phyloP scores from a whole-genome alignment of 139 green algal species.

The Desmodesmus armatus region DNA sequence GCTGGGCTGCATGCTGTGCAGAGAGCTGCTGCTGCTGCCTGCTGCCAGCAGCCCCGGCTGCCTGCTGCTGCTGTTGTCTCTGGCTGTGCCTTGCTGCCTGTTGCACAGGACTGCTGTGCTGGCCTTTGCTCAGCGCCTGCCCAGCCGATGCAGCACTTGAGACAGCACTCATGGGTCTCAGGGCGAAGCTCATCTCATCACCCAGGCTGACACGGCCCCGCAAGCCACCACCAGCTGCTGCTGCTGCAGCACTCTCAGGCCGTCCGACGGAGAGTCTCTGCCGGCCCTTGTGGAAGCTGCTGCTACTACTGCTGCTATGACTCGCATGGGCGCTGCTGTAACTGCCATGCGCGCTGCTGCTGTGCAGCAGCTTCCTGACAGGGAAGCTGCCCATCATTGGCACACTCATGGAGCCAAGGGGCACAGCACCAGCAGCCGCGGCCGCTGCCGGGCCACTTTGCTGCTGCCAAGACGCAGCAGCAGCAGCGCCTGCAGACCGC shows the following conservation, averaged over 20 bases:
- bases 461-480: neutral
- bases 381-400: conserved; percentile 15
- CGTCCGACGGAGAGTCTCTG: neutral
- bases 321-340: neutral
- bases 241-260: neutral
- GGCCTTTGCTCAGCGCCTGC: neutral
- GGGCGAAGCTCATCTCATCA: no score
- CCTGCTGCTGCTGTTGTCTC: neutral
- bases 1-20: neutral
- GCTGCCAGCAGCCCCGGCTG: neutral
- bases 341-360: neutral
- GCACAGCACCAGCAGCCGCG: neutral
- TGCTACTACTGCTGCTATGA: neutral
- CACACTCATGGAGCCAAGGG: neutral
- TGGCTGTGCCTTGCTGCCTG: neutral
- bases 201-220: no score
- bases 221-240: neutral
- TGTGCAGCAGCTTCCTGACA: conserved; percentile 7
- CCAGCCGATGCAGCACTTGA: neutral
- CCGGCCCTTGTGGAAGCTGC: neutral
- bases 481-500: neutral
- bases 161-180: no score
- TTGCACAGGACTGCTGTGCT: conserved; percentile 6
- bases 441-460: neutral
- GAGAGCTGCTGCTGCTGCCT: neutral